Evolutionary conservation across 495 filamentous ascomycete genomes (phyloP), one percentile per base, ranked within the genome.

Genomic region (Talaromyces proteolyticus): DNA sequence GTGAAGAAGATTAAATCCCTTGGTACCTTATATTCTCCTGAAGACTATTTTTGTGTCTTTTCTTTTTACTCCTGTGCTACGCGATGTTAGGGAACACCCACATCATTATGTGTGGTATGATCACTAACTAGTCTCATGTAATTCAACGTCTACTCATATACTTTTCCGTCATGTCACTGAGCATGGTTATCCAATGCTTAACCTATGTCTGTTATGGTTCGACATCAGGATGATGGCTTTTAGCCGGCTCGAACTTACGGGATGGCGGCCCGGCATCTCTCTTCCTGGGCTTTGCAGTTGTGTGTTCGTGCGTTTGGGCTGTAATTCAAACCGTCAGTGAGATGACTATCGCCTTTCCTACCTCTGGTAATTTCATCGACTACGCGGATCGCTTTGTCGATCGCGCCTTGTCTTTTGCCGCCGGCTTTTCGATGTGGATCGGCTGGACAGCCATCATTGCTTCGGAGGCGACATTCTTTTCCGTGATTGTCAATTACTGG

Each of bases 391-490:
- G 65, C 18, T 68, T 50, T 41, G 63, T 68, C 17, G 65, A 68
- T 49, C 61, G 58, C 6, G 56, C 65, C 18, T 49, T 68, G 38
- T 51, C 62, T 1, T 68, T 68, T 55, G 65, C 51, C 20, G 21
- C 56, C 20, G 62, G 64, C 17, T 17, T 38, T 42, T 14, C 60
- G 17, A 52, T 57, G 37, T 47, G 60, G 58, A 19, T 65, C 21
- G 61, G 58, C 21, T 47, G 43, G 51, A 60, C 44, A 34, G 42
- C 62, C 2, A 53, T 63, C 22, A 58, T 53, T 16, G 14, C 11
- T 38, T 5, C 54, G 62, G 67, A 69, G 59, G 69, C 55, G 60
- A 65, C 69, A 47, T 70, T 39, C 68, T 71, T 54, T 68, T 65
- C 55, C 62, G 66, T 43, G 55, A 51, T 17, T 51, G 63, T 42